phyloP scores from a whole-genome alignment of 768 basidiomycete genomes.

The Mycena vulgaris region DNA sequence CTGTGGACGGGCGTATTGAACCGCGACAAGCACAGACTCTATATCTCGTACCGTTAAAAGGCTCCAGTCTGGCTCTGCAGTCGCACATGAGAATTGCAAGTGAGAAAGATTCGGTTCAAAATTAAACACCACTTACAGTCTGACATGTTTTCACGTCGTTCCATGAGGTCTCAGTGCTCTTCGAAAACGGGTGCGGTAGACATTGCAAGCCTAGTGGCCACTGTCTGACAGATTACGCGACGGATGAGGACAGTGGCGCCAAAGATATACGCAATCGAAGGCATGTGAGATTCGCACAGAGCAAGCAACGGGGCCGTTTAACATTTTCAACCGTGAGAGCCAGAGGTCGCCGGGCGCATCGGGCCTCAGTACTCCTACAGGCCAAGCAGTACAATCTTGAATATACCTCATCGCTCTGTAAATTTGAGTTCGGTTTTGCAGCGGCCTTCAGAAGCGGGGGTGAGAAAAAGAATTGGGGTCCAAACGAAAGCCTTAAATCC shows the following conservation, averaged over 20 bases:
- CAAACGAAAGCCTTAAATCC: not conserved
- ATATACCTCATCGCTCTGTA: not conserved
- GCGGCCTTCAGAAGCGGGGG: slow-evolving; percentile 3
- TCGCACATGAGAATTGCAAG: too few relatives aligned
- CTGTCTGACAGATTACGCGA: not conserved
- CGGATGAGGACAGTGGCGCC: not conserved
- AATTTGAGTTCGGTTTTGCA: not conserved
- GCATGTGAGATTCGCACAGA: not conserved
- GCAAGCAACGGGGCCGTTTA: not conserved
- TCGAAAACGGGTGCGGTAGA: too few relatives aligned
- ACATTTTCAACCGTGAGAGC: not conserved
- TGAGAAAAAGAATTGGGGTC: not conserved
- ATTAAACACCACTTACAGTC: not conserved
- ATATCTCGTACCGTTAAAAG: too few relatives aligned
- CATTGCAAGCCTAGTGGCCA: not conserved
- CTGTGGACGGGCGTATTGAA: too few relatives aligned
- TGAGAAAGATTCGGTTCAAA: too few relatives aligned
- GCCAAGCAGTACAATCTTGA: not conserved
- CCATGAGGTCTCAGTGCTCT: too few relatives aligned
- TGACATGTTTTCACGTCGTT: not conserved
- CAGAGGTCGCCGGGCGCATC: not conserved
- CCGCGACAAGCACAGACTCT: too few relatives aligned
- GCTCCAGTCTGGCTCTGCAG: too few relatives aligned
- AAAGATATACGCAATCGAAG: not conserved
- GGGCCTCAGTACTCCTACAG: not conserved